Evolutionary conservation across 2,329 filamentous ascomycete species (phyloP).

Genomic region (Penicillium corylophilum): DNA sequence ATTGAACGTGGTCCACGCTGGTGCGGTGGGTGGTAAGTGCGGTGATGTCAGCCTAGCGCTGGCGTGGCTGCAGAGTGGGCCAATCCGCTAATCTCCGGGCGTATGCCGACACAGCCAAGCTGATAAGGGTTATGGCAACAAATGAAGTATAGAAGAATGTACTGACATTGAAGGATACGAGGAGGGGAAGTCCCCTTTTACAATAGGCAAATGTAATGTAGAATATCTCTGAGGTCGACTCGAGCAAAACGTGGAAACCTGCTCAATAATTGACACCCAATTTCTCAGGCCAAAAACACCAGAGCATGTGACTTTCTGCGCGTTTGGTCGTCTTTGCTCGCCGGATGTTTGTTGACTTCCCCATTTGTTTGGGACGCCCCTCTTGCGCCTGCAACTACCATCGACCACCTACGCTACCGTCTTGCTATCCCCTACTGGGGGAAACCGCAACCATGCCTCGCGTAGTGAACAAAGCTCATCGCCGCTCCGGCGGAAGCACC

Average conservation of each 20-base stretch:
- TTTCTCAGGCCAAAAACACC: not conserved
- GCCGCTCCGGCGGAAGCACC: constrained; percentile 44
- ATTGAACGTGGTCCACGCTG: constrained; percentile 7
- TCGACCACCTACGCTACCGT: constrained; percentile 14
- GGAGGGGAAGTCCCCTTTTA: not conserved
- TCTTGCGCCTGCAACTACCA: constrained; percentile 19
- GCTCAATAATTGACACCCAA: not conserved
- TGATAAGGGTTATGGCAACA: not conserved
- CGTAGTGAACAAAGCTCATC: constrained; percentile 51
- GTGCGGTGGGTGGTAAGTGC: constrained; percentile 20
- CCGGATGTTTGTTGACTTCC: constrained; percentile 41
- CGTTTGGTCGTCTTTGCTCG: constrained; percentile 19
- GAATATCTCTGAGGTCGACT: not conserved
- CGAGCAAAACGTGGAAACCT: not conserved
- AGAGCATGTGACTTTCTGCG: constrained; percentile 19
- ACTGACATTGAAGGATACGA: not conserved
- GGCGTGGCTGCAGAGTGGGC: constrained; percentile 17
- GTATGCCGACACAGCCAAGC: constrained; percentile 1
- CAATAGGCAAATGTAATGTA: not conserved
- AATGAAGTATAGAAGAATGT: not conserved
- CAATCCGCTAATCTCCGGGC: constrained; percentile 14
- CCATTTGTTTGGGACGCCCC: constrained; percentile 23
- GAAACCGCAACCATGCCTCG: constrained; percentile 53
- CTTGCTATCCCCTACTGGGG: constrained; percentile 26
- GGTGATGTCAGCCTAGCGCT: constrained; percentile 26